Percentiles rank a stretch among this genome's conserved stretches.
Evolutionary conservation across 2,329 filamentous ascomycete species (phyloP).

Genomic region (Botryosphaeria dothidea): DNA sequence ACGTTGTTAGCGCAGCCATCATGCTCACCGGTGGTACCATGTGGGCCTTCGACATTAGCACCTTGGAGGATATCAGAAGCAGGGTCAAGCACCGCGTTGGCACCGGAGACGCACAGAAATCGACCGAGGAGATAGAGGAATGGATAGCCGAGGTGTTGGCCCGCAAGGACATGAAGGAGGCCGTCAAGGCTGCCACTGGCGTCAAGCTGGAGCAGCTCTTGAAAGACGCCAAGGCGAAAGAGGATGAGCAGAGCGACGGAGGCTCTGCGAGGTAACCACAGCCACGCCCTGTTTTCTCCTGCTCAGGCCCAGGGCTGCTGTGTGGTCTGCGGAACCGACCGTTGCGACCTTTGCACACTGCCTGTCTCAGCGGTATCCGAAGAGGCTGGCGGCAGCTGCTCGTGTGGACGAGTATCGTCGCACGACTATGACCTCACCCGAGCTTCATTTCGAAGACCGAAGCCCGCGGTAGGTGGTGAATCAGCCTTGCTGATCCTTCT

Average conservation of each 20-base stretch:
- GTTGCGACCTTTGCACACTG: background rate
- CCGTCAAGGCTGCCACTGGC: constrained; percentile 28
- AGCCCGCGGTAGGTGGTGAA: background rate
- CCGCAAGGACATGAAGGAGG: constrained; percentile 48
- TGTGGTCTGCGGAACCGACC: background rate
- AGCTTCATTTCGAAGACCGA: background rate
- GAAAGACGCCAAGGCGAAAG: constrained; percentile 1
- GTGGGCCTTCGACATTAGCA: constrained; percentile 73
- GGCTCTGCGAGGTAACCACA: constrained; percentile 1
- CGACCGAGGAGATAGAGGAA: constrained; percentile 55
- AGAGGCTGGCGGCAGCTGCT: background rate
- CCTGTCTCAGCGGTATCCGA: constrained; percentile 5
- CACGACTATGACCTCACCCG: constrained; percentile 9
- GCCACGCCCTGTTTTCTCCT: background rate
- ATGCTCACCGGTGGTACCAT: constrained; percentile 72
- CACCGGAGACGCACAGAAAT: constrained; percentile 49
- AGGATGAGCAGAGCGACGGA: constrained; percentile 21
- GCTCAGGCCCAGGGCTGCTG: background rate
- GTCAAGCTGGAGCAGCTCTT: constrained; percentile 19
- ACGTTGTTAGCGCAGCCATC: constrained; percentile 74
- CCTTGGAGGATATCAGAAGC: constrained; percentile 56
- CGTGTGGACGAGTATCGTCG: background rate
- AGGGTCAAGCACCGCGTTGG: constrained; percentile 53
- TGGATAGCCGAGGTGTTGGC: constrained; percentile 53
- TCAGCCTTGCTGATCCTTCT: background rate